Base-by-base conservation (phyloP, 352 stramenopile genomes). In the Phytopythium vexans region DNA sequence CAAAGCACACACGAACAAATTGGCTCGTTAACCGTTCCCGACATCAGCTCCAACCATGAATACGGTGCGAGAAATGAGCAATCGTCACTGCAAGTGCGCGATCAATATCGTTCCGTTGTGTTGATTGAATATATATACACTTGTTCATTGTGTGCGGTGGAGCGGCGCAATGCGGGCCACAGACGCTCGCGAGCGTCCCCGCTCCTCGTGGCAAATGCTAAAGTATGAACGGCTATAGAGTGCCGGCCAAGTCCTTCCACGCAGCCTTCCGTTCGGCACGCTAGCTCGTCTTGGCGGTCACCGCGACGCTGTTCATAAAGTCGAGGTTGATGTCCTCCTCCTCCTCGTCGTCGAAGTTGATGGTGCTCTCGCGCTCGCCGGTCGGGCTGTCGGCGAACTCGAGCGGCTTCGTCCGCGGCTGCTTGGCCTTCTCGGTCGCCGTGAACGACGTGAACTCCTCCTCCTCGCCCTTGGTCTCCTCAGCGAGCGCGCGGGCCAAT, bases 251-350 rank as follows among this genome's bases (percentile, higher is more conserved):
- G 21, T 27, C 21, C 21, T 27, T 27, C 21, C 21, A 27, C 21
- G 8, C 41, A 33, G 3, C 41, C 41, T n/a, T n/a, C 41, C 2
- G 15, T 14, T 33, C 40, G 8, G 41, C 41, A 14, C 47, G 36
- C 44, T 52, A 15, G 27, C 37, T 45, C 21, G 47, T 41, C 36
- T 32, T 16, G 37, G 66, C 62, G 11, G 59, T 65, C 38, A 76
- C 46, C 16, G 56, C 68, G 27, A 82, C 59, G 37, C 54, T 74
- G 41, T 71, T 70, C 63, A 94, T 68, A 59, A 94, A 94, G 68
- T 92, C 81, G 70, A 94, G 72, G 74, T 94, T 92, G 47, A 94
- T 62, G 8, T 85, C 66, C 15, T 82, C 74, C 4, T 86, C 74
- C 9, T 81, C 41, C 16, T 54, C 62, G 43, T 74, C 62, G 38